These are phyloP conservation scores for Zoysia japonica DNA, from an alignment of 176 grass and related monocot species.

Conservation along the genomic window DNA sequence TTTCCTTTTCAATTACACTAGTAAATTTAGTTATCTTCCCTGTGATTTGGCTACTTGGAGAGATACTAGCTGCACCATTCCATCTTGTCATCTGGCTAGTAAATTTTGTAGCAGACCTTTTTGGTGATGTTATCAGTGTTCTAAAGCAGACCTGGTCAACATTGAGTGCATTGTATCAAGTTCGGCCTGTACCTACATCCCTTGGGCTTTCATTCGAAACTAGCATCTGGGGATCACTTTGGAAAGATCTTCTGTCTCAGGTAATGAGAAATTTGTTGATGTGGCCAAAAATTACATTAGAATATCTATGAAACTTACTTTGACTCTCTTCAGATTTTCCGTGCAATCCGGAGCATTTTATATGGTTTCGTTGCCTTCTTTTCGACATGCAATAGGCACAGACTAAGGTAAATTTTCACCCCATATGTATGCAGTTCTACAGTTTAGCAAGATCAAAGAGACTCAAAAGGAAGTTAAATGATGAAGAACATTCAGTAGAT, in stretches of 20 bases:
- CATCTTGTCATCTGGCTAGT: slow-evolving; percentile 48
- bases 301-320: slow-evolving; percentile 31
- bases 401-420: slow-evolving; percentile 67
- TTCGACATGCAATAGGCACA: slow-evolving; percentile 90
- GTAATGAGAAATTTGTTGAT: slow-evolving; percentile 41
- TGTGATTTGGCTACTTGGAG: slow-evolving; percentile 66
- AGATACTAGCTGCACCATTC: slow-evolving; percentile 71
- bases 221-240: slow-evolving; percentile 65
- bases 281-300: neutral
- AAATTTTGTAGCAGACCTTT: slow-evolving; percentile 63
- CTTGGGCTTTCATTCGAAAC: slow-evolving; percentile 54
- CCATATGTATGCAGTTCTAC: neutral
- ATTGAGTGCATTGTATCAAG: slow-evolving; percentile 70
- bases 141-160: slow-evolving; percentile 62
- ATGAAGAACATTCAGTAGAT: neutral
- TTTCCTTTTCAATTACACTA: slow-evolving; percentile 46
- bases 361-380: slow-evolving; percentile 97
- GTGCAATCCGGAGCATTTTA: slow-evolving; percentile 85
- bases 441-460: neutral
- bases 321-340: slow-evolving; percentile 67
- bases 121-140: slow-evolving; percentile 52
- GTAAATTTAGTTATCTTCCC: slow-evolving; percentile 76
- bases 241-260: slow-evolving; percentile 97
- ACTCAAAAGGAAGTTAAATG: slow-evolving; percentile 12
- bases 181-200: slow-evolving; percentile 54